Conservation (phyloP, 768 basidiomycete species). For the Rhizopogon vinicolor region DNA sequence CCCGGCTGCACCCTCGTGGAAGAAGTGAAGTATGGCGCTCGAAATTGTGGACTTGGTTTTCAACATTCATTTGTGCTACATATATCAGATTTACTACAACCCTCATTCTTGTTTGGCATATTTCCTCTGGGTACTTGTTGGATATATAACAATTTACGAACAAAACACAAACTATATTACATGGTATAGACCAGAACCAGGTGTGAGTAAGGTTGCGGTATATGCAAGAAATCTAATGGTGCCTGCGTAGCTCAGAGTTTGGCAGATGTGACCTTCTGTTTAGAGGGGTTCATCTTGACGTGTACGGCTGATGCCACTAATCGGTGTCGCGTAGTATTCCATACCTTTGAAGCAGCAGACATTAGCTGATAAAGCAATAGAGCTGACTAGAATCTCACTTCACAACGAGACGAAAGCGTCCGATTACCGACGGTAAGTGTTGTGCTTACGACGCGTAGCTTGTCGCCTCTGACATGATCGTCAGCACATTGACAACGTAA, state of each 20-base stretch:
- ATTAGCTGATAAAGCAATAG: not conserved
- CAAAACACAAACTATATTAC: not conserved
- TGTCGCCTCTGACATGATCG: conserved; percentile 29
- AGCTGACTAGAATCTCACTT: conserved; percentile 27
- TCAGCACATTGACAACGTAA: too few species aligned
- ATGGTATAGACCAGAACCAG: not conserved
- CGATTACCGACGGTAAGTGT: conserved; percentile 46
- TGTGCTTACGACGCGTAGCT: conserved; percentile 46
- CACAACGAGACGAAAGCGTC: conserved; percentile 43
- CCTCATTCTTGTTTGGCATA: not conserved
- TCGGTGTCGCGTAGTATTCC: conserved; percentile 49
- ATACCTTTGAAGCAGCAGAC: conserved; percentile 35
- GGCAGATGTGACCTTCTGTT: not conserved
- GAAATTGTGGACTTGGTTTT: conserved; percentile 9
- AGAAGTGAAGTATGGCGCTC: not conserved
- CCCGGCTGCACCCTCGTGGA: not conserved
- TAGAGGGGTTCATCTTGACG: conserved; percentile 39
- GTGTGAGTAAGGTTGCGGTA: not conserved
- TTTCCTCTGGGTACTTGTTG: conserved; percentile 5
- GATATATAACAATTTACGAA: not conserved
- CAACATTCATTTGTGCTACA: conserved; percentile 15
- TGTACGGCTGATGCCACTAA: conserved; percentile 47
- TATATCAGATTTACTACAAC: not conserved
- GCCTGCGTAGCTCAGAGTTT: conserved; percentile 12
- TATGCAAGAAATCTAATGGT: too few species aligned